Base-by-base conservation (phyloP, 83 land plant species). In the Picea mariana region DNA sequence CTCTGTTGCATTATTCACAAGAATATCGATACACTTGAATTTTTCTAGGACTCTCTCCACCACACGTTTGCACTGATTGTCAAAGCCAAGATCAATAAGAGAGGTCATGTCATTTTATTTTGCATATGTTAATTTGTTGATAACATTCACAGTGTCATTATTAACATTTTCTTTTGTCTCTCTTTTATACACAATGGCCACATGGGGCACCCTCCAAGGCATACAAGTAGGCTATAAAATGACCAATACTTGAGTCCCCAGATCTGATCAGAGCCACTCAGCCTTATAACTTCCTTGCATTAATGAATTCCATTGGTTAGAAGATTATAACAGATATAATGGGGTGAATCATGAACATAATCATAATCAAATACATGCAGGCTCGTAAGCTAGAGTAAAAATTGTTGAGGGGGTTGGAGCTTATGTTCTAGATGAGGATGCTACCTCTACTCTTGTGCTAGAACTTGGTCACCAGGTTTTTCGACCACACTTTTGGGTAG, bases 91-190 rank as follows among this genome's bases (percentile, higher is more conserved):
- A 24, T 67, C 40, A 16, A 16, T 38, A 24, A 16, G 5, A 4
- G 16, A 23, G 3, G 31, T 12, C 26, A 67, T 67, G 38, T 3
- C 69, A 12, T 23, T 67, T 9, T 23, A 27, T 16, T 67, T 67
- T 24, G 9, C 69, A 16, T 67, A 7, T 0, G 69, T 62, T 26
- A 47, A 26, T 27, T 67, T 67, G 69, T 26, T 27, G 13, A 67
- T 67, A 67, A 26, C 69, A 23, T 67, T 3, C 15, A 67, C 27
- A 2, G 85, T 78, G n/a, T 79, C 82, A 5, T 60, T 26, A 4
- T 83, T 83, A 67, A 79, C 85, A 7, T 79, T 79, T 47, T 83
- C 85, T 47, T 83, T 75, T 4, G 6, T 83, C 40, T 42, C 83
- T 17, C 62, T 73, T 17, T 65, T 83, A 18, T 83, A 83, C 6